Conservation (phyloP, 2,329 filamentous ascomycete genomes). For the Calonectria montana region DNA sequence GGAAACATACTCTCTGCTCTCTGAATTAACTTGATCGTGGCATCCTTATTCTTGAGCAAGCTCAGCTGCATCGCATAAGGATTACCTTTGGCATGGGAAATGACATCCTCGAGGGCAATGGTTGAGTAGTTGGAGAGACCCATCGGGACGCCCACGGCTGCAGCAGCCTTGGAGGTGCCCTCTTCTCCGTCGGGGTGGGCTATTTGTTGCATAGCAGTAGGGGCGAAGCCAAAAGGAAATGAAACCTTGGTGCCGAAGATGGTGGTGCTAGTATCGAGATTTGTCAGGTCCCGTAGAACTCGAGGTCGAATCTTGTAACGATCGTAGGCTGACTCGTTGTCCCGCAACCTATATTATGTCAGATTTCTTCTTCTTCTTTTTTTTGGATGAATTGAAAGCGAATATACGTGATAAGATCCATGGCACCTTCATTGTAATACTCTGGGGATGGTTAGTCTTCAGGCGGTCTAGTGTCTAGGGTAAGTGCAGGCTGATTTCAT, state of each 20-base stretch:
- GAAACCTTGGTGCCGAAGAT: conserved; percentile 24
- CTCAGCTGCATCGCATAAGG: conserved; percentile 30
- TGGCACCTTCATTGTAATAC: conserved; percentile 18
- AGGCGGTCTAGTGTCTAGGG: not conserved
- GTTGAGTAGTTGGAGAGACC: conserved; percentile 27
- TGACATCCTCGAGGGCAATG: conserved; percentile 29
- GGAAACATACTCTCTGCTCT: conserved; percentile 19
- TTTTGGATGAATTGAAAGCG: too few species aligned
- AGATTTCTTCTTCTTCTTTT: not conserved
- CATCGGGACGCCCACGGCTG: conserved; percentile 20
- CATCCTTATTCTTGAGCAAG: conserved; percentile 24
- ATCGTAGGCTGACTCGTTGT: conserved; percentile 23
- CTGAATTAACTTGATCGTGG: conserved; percentile 16
- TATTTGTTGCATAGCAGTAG: conserved; percentile 27
- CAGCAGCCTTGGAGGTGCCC: conserved; percentile 22
- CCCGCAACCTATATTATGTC: not conserved
- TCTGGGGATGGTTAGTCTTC: not conserved
- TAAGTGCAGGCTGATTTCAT: not conserved
- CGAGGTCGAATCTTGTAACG: conserved; percentile 29
- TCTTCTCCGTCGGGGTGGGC: conserved; percentile 26
- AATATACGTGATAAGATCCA: conserved; percentile 14
- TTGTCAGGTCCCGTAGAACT: conserved; percentile 23
- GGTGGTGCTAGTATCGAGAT: conserved; percentile 23
- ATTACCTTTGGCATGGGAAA: conserved; percentile 20
- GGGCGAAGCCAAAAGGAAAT: conserved; percentile 29